phyloP scores from a whole-genome alignment of 768 basidiomycete genomes.

The Sarcodon aspratus region DNA sequence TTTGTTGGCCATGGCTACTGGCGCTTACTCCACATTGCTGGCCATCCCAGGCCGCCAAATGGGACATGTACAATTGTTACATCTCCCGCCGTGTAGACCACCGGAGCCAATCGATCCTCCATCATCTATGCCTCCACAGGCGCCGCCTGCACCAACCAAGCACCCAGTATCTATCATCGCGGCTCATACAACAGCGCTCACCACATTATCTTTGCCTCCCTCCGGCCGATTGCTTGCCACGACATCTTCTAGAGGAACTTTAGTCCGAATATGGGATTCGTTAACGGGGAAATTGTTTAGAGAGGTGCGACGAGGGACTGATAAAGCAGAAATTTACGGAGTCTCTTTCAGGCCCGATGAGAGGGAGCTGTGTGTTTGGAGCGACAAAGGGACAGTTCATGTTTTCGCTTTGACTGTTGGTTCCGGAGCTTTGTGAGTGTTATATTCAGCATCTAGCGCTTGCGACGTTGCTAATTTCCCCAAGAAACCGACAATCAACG shows the following conservation, averaged over 20 bases:
- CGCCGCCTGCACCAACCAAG: conserved; percentile 44
- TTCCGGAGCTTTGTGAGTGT: conserved; percentile 54
- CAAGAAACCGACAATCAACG: conserved; percentile 76
- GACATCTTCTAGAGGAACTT: conserved; percentile 72
- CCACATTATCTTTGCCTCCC: conserved; percentile 64
- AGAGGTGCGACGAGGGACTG: conserved; percentile 78
- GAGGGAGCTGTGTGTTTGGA: conserved; percentile 81
- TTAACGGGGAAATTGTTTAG: conserved; percentile 58
- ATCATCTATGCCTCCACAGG: conserved; percentile 34
- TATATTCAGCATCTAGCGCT: conserved; percentile 1
- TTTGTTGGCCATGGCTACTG: conserved; percentile 71
- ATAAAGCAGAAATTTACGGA: conserved; percentile 87
- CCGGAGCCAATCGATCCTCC: conserved; percentile 48
- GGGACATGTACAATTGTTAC: conserved; percentile 82
- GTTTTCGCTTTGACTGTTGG: conserved; percentile 61
- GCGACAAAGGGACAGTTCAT: conserved; percentile 92
- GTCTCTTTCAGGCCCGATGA: conserved; percentile 84
- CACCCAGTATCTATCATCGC: conserved; percentile 72
- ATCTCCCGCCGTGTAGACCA: conserved; percentile 68
- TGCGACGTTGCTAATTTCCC: background rate
- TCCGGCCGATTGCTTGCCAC: conserved; percentile 79
- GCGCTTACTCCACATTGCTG: conserved; percentile 67
- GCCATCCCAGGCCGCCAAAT: conserved; percentile 77
- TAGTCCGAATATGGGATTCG: conserved; percentile 82
- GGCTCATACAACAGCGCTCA: conserved; percentile 73